Evolutionary conservation across 2,329 filamentous ascomycete genomes (phyloP), one percentile per base, ranked within the genome.

Genomic region (Pseudophaeomoniella oleicola): DNA sequence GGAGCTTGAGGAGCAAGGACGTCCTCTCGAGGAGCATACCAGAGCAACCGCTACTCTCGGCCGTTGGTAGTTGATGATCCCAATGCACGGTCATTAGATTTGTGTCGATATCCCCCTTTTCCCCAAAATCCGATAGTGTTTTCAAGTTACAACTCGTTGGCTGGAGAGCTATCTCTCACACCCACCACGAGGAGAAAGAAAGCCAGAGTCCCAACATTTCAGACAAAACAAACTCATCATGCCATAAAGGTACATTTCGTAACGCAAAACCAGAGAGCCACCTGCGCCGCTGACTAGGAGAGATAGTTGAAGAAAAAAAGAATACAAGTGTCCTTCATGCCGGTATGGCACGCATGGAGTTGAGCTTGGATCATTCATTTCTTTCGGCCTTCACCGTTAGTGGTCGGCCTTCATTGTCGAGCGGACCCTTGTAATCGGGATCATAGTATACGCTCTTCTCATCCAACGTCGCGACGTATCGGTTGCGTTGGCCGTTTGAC

Each of bases 381-480:
- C 18, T 18, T 19, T 34, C 16, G 17, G 11, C 18, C 32, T 34
- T 19, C 9, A 17, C 11, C 11, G 4, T 30, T 35, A 63, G 55
- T 0, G 61, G 61, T 19, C 54, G 57, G 10, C 60, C 61, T 15
- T 63, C 56, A 1, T 56, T 47, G 4, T 59, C 61, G 6, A 64
- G 49, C 27, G 57, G 55, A 3, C 61, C 61, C 18, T 56, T 54
- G 50, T 59, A 64, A 6, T 62, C 58, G 0, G 58, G 57, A 39
- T 63, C 56, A 42, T 57, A 64, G 40, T 60, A 58, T 5, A 49
- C 51, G 34, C 59, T 63, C 17, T 46, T 53, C 16, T 59, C 55
- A 39, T 63, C 61, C 32, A 63, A 46, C 4, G 61, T 64, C 6
- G 61, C 59, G 4, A 64, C 60, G 37, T 64, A 63, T 34, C 59